A percentile compares a stretch with the other conserved stretches of the same genome.
Conservation (phyloP, 2,329 filamentous ascomycete genomes). For the Fusarium phyllophilum region DNA sequence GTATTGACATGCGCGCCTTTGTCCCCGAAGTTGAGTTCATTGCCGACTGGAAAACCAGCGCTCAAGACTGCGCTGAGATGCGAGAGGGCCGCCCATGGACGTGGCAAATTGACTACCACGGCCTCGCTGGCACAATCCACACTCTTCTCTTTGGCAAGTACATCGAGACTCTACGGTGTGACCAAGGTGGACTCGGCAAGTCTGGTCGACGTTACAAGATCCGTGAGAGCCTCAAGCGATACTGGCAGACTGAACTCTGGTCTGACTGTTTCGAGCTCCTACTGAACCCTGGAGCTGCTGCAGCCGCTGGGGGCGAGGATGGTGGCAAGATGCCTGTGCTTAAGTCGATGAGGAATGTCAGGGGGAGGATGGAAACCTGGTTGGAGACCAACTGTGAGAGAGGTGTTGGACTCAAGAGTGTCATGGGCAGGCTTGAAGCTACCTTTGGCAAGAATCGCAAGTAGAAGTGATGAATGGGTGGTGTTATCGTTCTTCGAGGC, state of each 20-base stretch:
- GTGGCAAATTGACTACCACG: conserved; percentile 96
- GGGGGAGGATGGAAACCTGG: conserved; percentile 87
- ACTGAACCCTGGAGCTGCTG: conserved; percentile 79
- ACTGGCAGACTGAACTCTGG: conserved; percentile 98
- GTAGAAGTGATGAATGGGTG: conserved; percentile 23
- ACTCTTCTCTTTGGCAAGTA: conserved; percentile 93
- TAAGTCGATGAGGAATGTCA: conserved; percentile 72
- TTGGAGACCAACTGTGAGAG: conserved; percentile 84
- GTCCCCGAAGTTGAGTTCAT: conserved; percentile 79
- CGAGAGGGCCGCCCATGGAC: conserved; percentile 95
- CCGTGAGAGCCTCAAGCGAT: conserved; percentile 86
- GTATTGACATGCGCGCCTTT: conserved; percentile 93
- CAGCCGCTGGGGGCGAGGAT: conserved; percentile 72
- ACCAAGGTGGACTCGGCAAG: conserved; percentile 65
- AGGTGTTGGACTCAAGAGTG: conserved; percentile 76
- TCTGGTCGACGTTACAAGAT: conserved; percentile 78
- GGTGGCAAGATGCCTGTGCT: conserved; percentile 76
- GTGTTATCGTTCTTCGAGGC: background rate
- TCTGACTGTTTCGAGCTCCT: conserved; percentile 82
- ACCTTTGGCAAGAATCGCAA: conserved; percentile 53
- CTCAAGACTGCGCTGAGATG: conserved; percentile 94
- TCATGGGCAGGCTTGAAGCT: conserved; percentile 72
- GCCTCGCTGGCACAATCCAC: conserved; percentile 88
- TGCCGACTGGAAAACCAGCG: conserved; percentile 91
- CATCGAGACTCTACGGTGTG: conserved; percentile 78